A percentile compares a stretch with the other conserved stretches of the same genome.
These are phyloP conservation scores for Corchorus olitorius DNA, from an alignment of 345 rosid species.

Conservation along the genomic window DNA sequence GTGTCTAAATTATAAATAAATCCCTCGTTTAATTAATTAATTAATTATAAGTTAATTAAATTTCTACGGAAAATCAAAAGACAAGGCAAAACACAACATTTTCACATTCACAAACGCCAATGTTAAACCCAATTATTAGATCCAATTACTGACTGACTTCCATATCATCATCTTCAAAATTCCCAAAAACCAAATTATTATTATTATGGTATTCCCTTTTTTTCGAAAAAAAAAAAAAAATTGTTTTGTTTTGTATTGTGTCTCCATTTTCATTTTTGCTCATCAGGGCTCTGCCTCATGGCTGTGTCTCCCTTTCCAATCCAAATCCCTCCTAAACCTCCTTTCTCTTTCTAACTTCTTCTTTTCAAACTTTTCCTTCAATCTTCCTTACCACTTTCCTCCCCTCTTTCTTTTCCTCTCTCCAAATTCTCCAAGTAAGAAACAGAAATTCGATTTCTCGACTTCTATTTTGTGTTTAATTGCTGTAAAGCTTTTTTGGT, in stretches of 20 bases:
- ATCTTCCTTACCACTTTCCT: not conserved
- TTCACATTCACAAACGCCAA: not conserved
- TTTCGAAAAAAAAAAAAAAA: too few relatives aligned
- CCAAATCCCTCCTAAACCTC: conserved; percentile 38
- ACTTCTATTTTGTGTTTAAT: not conserved
- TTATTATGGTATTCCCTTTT: too few relatives aligned
- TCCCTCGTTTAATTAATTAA: too few relatives aligned
- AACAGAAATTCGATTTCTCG: not conserved
- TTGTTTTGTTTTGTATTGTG: not conserved
- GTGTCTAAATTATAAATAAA: not conserved
- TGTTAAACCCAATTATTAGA: conserved; percentile 26
- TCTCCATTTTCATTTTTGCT: not conserved
- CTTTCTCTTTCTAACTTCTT: conserved; percentile 26
- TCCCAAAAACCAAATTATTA: not conserved
- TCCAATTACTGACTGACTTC: conserved; percentile 7
- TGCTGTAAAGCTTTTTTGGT: not conserved
- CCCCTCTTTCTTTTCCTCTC: not conserved
- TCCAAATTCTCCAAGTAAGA: not conserved
- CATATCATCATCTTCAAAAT: conserved; percentile 9
- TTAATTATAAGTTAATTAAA: not conserved
- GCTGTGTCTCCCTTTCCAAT: conserved; percentile 30
- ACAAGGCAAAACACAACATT: not conserved
- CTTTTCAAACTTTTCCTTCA: not conserved
- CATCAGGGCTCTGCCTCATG: conserved; percentile 28
- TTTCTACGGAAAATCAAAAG: not conserved